Base-by-base conservation (phyloP, 2,329 filamentous ascomycete species). In the Nemania abortiva region DNA sequence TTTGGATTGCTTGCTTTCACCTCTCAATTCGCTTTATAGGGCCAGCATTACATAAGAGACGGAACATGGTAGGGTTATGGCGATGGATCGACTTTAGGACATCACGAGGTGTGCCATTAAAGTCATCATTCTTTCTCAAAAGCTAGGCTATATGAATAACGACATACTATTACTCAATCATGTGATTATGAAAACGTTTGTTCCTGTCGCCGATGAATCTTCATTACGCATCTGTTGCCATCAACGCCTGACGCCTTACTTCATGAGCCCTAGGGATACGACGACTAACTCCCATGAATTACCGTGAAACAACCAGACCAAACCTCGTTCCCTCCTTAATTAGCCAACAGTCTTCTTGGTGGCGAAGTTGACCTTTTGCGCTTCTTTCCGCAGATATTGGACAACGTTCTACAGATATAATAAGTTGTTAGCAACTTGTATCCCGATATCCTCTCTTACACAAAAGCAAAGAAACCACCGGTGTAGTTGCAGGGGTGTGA, bases 321-420 rank as follows among this genome's bases (percentile, higher is more conserved):
- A 31, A 15, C 15, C 39, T 24, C 42, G 6, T 27, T 31, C 15
- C 9, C 22, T 70, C 53, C 65, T 57, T 69, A 47, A 65, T 69
- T 69, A 1, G 37, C 42, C 37, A 15, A 65, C 64, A 13, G 69
- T 65, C 60, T 79, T 74, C 72, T 72, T n/a, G n/a, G n/a, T 74
- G 71, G 74, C 74, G 68, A 84, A 80, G 66, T 87, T 82, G 18
- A 82, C 81, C 63, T 84, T 83, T 70, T 87, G 86, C 11, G 84
- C 85, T 69, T 89, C 86, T 70, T 85, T 85, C 34, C 88, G 83
- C 62, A 90, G 80, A 74, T 89, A 88, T 76, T 88, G 88, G 65
- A 90, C 84, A 47, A 89, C 87, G 75, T 84, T 84, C 88, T 90
- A 68, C 1, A 54, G 29, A 39, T n/a, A 59, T 37, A 22, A 27